Evolutionary conservation across 148 eudicot species (phyloP), one percentile per base, ranked within the genome.

Genomic region (Pharnaceum exiguum): DNA sequence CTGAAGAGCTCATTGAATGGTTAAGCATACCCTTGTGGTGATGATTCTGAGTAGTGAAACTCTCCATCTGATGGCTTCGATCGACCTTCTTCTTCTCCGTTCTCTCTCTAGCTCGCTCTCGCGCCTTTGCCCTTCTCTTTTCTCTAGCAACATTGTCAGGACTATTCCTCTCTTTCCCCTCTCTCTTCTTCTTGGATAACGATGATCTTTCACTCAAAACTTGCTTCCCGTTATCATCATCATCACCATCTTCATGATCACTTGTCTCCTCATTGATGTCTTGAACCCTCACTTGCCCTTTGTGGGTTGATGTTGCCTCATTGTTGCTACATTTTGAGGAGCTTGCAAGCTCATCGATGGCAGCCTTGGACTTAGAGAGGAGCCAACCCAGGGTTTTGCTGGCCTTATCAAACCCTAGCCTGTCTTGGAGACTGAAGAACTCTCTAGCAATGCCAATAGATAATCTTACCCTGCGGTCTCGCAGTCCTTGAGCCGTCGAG

Each of bases 361-460:
- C 75, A 1, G 46, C 52, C 57, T 54, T 71, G 21, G 78, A 78
- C 60, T 67, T 66, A 3, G 25, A 59, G 16, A 78, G 53, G 38
- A 78, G 68, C 82, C 82, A 78, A 51, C 71, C 69, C 17, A 78
- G 68, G 54, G 82, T 74, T 55, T 70, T 55, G 31, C 82, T 78
- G 1, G 82, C 76, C 54, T 66, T 78, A 40, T 78, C 82, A 48
- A 70, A 78, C 2, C 82, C 82, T 25, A 78, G 29, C 62, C 59
- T 62, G 65, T 78, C 82, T 59, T 78, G 82, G 54, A 78, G 78
- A 24, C 55, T 64, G 53, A 78, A 78, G 67, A 78, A 78, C 40
- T 70, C 67, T 24, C 73, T 39, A 21, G 82, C 72, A 23, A 73
- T 67, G 29, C 46, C 64, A 19, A 78, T 70, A 15, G 82, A 78